Conservation (phyloP, 495 filamentous ascomycete species). For the Trypethelium eluteriae region DNA sequence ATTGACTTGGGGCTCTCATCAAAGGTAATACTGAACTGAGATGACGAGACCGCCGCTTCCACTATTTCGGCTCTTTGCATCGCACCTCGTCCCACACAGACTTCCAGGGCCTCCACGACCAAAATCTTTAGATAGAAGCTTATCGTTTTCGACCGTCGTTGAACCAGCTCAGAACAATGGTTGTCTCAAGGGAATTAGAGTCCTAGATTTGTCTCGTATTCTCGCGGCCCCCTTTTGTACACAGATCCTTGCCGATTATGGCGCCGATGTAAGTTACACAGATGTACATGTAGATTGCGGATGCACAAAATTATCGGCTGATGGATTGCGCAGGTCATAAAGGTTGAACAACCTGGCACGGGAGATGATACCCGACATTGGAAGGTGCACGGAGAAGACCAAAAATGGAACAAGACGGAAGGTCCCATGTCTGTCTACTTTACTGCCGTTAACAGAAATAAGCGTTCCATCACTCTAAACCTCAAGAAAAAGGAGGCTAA, state of each 20-base stretch:
- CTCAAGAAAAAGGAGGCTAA: slow-evolving; percentile 23
- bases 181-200: slow-evolving; percentile 21
- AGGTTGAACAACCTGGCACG: slow-evolving; percentile 29
- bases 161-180: slow-evolving; percentile 10
- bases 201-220: slow-evolving; percentile 27
- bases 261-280: slow-evolving; percentile 18
- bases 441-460: slow-evolving; percentile 27
- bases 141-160: not conserved
- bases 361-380: slow-evolving; percentile 29
- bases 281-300: not conserved
- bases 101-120: not conserved
- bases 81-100: not conserved
- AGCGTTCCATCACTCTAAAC: slow-evolving; percentile 26
- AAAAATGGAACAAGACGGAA: slow-evolving; percentile 20
- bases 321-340: slow-evolving; percentile 22
- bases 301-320: not conserved
- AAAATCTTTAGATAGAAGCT: not conserved
- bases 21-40: not conserved
- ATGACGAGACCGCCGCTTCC: not conserved
- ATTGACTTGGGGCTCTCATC: too few species aligned
- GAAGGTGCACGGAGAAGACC: slow-evolving; percentile 22
- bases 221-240: slow-evolving; percentile 27
- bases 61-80: not conserved
- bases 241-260: slow-evolving; percentile 28
- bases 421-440: slow-evolving; percentile 28